phyloP scores from a whole-genome alignment of 441 rosid species.

The Gossypium trilobum region DNA sequence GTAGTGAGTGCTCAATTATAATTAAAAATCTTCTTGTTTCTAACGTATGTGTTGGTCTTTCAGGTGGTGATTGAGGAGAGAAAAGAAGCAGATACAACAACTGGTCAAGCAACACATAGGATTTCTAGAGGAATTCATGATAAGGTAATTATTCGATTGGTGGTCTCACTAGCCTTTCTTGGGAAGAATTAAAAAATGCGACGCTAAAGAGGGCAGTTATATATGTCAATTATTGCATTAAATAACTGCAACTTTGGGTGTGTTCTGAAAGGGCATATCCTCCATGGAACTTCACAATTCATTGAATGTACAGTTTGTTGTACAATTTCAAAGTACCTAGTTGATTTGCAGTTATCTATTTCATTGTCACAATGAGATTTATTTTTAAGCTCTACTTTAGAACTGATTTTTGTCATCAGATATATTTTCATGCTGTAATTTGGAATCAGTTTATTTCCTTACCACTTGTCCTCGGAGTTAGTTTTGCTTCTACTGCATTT shows the following conservation, averaged over 20 bases:
- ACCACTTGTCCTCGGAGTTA: background rate
- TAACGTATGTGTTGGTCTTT: conserved; percentile 8
- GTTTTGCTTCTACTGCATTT: background rate
- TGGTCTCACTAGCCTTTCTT: background rate
- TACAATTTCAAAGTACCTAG: background rate
- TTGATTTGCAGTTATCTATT: background rate
- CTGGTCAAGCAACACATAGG: conserved; percentile 72
- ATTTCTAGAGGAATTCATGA: conserved; percentile 74
- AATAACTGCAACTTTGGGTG: conserved; percentile 1
- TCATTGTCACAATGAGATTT: background rate
- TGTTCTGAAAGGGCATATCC: background rate
- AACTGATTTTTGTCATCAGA: background rate
- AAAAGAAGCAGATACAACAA: conserved; percentile 68
- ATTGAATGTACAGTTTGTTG: background rate
- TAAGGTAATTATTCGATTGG: conserved; percentile 35
- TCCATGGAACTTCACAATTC: background rate
- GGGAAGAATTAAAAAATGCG: background rate
- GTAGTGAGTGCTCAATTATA: background rate
- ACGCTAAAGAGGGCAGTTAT: background rate
- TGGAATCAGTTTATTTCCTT: background rate
- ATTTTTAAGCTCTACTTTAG: background rate
- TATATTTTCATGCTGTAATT: background rate
- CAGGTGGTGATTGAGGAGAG: conserved; percentile 71
- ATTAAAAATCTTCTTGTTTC: background rate
- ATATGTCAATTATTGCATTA: background rate